Percentiles rank a stretch among this genome's conserved stretches.
These are phyloP conservation scores for Amyloporia xantha DNA, from an alignment of 768 basidiomycete species.

Conservation along the genomic window DNA sequence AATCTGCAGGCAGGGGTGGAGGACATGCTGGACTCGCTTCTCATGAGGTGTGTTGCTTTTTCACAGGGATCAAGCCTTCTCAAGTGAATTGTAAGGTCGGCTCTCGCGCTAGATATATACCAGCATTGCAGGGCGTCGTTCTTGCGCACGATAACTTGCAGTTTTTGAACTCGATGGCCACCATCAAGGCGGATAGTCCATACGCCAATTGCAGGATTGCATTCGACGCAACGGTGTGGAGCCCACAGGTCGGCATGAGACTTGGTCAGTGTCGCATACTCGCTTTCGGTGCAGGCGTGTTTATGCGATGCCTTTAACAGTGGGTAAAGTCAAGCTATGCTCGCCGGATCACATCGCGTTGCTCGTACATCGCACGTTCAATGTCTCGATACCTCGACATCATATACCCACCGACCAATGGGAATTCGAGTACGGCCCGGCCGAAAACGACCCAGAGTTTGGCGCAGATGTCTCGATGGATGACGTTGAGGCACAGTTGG, in stretches of 20 bases:
- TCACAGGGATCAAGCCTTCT: background rate
- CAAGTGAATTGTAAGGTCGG: constrained; percentile 6
- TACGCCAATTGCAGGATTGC: constrained; percentile 67
- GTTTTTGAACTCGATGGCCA: constrained; percentile 59
- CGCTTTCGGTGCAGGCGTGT: too few relatives aligned
- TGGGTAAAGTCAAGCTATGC: constrained; percentile 79
- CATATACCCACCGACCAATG: constrained; percentile 80
- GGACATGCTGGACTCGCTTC: constrained; percentile 90
- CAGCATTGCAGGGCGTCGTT: constrained; percentile 80
- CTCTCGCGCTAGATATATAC: constrained; percentile 65
- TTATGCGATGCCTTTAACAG: constrained; percentile 37
- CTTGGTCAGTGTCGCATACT: constrained; percentile 46
- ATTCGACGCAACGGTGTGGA: constrained; percentile 88
- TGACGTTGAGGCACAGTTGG: constrained; percentile 19
- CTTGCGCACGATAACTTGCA: constrained; percentile 75
- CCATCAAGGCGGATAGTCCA: constrained; percentile 77
- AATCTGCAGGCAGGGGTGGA: constrained; percentile 70
- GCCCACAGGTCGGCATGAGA: constrained; percentile 74
- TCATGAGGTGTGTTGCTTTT: constrained; percentile 69
- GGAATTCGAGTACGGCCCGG: constrained; percentile 81
- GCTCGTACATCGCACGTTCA: constrained; percentile 87
- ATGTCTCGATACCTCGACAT: constrained; percentile 88
- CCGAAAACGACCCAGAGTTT: constrained; percentile 75
- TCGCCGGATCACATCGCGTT: constrained; percentile 91
- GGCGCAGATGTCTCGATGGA: constrained; percentile 29